Evolutionary conservation across 352 stramenopile genomes (phyloP), one percentile per base, ranked within the genome.

Genomic region (Globisporangium cederbergense): DNA sequence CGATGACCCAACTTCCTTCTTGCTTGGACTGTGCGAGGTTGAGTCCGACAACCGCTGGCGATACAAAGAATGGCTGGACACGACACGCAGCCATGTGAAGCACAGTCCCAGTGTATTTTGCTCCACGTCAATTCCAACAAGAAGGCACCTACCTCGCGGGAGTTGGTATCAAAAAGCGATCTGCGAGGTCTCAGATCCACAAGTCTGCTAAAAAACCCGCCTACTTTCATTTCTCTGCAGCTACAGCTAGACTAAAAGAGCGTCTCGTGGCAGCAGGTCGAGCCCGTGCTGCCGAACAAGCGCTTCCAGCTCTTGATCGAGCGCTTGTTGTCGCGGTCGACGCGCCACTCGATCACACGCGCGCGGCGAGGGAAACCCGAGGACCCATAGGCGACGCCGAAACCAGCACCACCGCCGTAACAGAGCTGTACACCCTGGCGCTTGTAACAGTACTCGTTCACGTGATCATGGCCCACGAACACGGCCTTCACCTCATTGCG

Each of bases 371-470:
- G 45, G 32, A 83, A 78, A 20, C 65, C 47, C 7, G 28, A 38
- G 3, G 62, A 58, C 25, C 72, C 71, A 20, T 83, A 85, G 0
- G 74, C 74, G 45, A 56, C 42, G 11, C 77, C 75, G 8, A 83
- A 72, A 20, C 78, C 79, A 51, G 75, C 74, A 32, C 75, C 78
- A 13, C 81, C 77, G 30, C 80, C 77, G 52, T 88, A 88, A 62
- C 78, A 88, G 1, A 86, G 64, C 38, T 86, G 79, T 57, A 89
- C 54, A 18, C 71, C 68, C 60, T 85, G 59, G 28, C 65, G 69
- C 18, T 67, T 56, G 53, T 78, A 84, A 46, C 80, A 86, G 69
- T 81, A 90, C 40, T 88, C 77, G 42, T 86, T 88, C 28, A 84
- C 62, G 61, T 88, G 81, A 56, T 90, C 77, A 43, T 90, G 78